Base-by-base conservation (phyloP, 441 rosid species). In the Populus hybrid region DNA sequence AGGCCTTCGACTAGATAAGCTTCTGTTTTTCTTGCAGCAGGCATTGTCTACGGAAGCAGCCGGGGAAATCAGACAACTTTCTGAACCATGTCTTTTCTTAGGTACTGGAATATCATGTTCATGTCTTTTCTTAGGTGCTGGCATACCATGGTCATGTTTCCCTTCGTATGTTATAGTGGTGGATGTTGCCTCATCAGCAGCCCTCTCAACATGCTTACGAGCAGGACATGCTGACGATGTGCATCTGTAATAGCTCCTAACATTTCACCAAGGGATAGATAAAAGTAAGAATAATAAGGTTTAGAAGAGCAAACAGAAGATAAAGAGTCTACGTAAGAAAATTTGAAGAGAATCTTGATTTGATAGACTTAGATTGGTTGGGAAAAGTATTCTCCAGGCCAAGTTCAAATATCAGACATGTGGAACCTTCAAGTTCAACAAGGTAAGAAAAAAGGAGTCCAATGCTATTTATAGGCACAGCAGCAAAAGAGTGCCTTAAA, bases 191-290 rank as follows among this genome's bases (percentile, higher is more conserved):
- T 91, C 94, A 69, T 89, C 91, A 0, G 79, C 72, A 2, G 88
- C 90, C 61, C 92, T 84, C 85, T 93, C 98, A 74, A 93, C 94
- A 79, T 92, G 98, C 79, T 93, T 93, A 83, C 91, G 89, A 4
- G 96, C 94, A 11, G 97, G 94, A 81, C 97, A 93, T 11, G 90
- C 96, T 64, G 87, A 42, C 2, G 89, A 84, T 64, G 94, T 90
- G 87, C 97, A 93, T 84, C 89, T 89, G 81, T 94, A 94, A 74
- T 94, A 94, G 33, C 97, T 94, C 74, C 98, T 94, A 31, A 3
- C 9, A 45, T 74, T 50, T 64, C 64, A 42, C 53, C 70, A 68
- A 33, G 65, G 29, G 40, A 64, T 7, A 64, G 66, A 53, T 9
- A 35, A 35, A 67, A 23, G 65, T 74, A 5, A 68, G 28, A 28